phyloP scores from a whole-genome alignment of 2,329 filamentous ascomycete genomes.

The Thelonectria olida region DNA sequence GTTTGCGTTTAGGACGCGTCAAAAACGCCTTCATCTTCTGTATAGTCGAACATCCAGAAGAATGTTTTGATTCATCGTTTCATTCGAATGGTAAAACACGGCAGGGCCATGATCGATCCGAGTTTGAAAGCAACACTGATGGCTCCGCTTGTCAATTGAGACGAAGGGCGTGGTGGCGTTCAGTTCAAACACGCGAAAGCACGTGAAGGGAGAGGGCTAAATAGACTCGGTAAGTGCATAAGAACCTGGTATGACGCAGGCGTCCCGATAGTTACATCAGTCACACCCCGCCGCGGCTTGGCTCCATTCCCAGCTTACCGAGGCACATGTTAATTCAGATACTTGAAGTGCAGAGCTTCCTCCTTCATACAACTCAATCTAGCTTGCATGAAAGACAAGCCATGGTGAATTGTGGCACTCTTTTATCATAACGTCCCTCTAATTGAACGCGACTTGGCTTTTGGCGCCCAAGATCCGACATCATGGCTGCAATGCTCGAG shows the following conservation, averaged over 20 bases:
- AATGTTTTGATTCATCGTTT: not conserved
- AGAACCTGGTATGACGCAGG: conserved; percentile 23
- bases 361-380: not conserved
- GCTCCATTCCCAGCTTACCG: conserved; percentile 35
- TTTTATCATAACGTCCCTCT: conserved; percentile 22
- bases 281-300: conserved; percentile 38
- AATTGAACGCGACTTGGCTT: conserved; percentile 31
- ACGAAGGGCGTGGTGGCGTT: conserved; percentile 24
- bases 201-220: conserved; percentile 34
- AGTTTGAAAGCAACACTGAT: conserved; percentile 1
- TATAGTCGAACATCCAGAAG: not conserved
- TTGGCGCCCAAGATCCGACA: conserved; percentile 20
- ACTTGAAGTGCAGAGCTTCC: not conserved
- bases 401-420: conserved; percentile 15
- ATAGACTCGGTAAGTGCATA: conserved; percentile 29
- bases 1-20: conserved; percentile 62
- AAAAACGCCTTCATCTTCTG: conserved; percentile 67
- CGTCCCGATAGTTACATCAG: conserved; percentile 29
- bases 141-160: conserved; percentile 7
- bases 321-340: conserved; percentile 45
- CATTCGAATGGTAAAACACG: not conserved
- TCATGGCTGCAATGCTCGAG: conserved; percentile 80
- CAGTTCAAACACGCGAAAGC: conserved; percentile 33
- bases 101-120: not conserved
- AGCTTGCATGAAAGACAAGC: not conserved